phyloP scores from a whole-genome alignment of 2,329 filamentous ascomycete genomes.

The Sarocladium oryzae region DNA sequence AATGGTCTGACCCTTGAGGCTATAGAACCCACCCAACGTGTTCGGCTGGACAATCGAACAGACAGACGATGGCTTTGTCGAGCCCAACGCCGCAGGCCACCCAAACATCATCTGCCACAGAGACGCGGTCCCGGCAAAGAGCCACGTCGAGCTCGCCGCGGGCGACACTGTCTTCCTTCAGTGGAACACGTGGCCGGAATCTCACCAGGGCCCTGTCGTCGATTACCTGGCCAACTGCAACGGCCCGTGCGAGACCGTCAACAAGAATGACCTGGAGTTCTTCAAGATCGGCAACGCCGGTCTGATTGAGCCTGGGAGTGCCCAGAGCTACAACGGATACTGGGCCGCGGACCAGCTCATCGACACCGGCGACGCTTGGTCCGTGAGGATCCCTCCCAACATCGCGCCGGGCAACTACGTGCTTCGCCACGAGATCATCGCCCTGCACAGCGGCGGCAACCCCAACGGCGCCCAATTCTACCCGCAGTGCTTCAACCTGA shows the following conservation, averaged over 20 bases:
- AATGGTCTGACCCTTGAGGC: no score
- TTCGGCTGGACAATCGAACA: slow-evolving; percentile 11
- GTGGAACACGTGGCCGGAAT: slow-evolving; percentile 57
- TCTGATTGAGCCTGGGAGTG: slow-evolving; percentile 27
- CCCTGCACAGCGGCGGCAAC: slow-evolving; percentile 36
- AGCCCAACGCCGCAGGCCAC: slow-evolving; percentile 27
- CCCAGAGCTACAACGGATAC: slow-evolving; percentile 27
- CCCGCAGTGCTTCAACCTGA: slow-evolving; percentile 42
- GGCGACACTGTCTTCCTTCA: slow-evolving; percentile 24
- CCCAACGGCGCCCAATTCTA: slow-evolving; percentile 37
- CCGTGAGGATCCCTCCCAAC: slow-evolving; percentile 24
- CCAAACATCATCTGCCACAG: slow-evolving; percentile 35
- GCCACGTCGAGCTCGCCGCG: slow-evolving; percentile 13
- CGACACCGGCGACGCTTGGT: slow-evolving; percentile 30
- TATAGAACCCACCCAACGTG: slow-evolving; percentile 1
- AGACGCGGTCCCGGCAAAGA: slow-evolving; percentile 27
- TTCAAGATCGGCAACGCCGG: slow-evolving; percentile 53
- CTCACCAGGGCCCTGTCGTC: slow-evolving; percentile 52
- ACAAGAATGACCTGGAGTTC: slow-evolving; percentile 44
- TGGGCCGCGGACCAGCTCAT: slow-evolving; percentile 49
- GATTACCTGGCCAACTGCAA: slow-evolving; percentile 48
- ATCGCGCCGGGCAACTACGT: slow-evolving; percentile 35
- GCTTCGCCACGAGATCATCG: slow-evolving; percentile 46
- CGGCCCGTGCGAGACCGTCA: slow-evolving; percentile 43
- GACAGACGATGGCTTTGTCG: slow-evolving; percentile 28